Evolutionary conservation across 441 rosid species (phyloP).

Genomic region (Biscutella laevigata): DNA sequence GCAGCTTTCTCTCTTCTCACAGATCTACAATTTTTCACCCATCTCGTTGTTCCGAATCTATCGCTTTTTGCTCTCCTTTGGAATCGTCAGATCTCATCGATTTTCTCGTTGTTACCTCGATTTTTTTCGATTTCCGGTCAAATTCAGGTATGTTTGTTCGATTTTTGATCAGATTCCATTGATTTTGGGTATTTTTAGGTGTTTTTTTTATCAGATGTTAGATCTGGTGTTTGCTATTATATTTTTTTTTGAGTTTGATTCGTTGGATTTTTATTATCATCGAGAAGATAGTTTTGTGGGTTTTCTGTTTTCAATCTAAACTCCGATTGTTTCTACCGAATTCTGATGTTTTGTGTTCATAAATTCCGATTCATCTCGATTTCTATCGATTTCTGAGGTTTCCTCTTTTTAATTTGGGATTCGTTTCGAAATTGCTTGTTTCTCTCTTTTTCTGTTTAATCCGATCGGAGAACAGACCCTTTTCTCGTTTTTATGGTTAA

Average conservation of each 20-base stretch:
- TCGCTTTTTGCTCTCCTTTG: neutral
- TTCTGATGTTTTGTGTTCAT: neutral
- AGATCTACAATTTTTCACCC: too few relatives aligned
- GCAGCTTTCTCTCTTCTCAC: constrained; percentile 9
- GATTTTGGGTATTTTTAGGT: neutral
- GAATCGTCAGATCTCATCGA: constrained; percentile 2
- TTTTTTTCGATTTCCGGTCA: constrained; percentile 2
- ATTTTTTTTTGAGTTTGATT: neutral
- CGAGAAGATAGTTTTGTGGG: neutral
- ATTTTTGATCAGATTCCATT: constrained; percentile 3
- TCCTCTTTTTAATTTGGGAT: neutral
- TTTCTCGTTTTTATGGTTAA: neutral
- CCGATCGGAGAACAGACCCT: neutral
- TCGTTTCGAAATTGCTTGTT: neutral
- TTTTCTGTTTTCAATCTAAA: neutral
- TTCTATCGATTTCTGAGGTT: neutral
- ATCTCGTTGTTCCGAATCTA: neutral
- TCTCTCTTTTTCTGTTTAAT: neutral
- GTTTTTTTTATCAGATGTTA: neutral
- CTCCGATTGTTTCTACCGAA: neutral
- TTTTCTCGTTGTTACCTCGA: neutral
- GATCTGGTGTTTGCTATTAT: constrained; percentile 8
- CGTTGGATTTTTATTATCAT: too few relatives aligned
- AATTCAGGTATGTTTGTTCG: constrained; percentile 10
- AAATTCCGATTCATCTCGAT: neutral